Evolutionary conservation across 1,139 yeast genomes (phyloP), one percentile per base, ranked within the genome.

Genomic region (Kluyveromyces sp.): DNA sequence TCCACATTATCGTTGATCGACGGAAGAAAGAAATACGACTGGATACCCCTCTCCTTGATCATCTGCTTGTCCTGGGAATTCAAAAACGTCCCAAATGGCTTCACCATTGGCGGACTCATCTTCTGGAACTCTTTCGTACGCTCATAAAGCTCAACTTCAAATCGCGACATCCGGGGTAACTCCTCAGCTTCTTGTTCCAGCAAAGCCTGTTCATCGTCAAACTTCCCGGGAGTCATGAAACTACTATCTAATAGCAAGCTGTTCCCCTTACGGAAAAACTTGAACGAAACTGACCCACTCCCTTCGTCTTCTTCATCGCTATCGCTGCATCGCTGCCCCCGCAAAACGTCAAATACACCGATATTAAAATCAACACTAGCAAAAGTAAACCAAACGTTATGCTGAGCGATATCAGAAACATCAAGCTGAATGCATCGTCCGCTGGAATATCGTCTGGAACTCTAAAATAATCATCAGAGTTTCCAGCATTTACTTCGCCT

Each of bases 31-130:
- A 63, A 65, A 52, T 73, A 76, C 7, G 76, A 67, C 50, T 68
- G 72, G 21, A 76, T 71, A 1, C 81, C 81, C 32, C 80, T 62
- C 48, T 75, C 79, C 41, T 68, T 64, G 25, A 75, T 70, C 43
- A 65, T 60, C 37, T 69, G 63, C 30, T 58, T 55, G 41, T 72
- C 74, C 25, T 59, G 59, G 2, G 67, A 63, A 8, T 64, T 60
- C 45, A 70, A 57, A 43, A 64, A 70, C 3, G 71, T 65, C 2
- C 73, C 74, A 51, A 71, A 63, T 8, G 70, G 67, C 41, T 65
- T 61, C 2, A 73, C 66, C 4, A 57, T 48, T 1, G 79, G 78
- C 7, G 73, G 71, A 46, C 67, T 58, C 10, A 56, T 48, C 30
- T 56, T 55, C 48, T 66, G 71, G 50, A 69, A 74, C 31, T 61